phyloP scores from a whole-genome alignment of 352 stramenopile genomes.

The Pythium dissimile region DNA sequence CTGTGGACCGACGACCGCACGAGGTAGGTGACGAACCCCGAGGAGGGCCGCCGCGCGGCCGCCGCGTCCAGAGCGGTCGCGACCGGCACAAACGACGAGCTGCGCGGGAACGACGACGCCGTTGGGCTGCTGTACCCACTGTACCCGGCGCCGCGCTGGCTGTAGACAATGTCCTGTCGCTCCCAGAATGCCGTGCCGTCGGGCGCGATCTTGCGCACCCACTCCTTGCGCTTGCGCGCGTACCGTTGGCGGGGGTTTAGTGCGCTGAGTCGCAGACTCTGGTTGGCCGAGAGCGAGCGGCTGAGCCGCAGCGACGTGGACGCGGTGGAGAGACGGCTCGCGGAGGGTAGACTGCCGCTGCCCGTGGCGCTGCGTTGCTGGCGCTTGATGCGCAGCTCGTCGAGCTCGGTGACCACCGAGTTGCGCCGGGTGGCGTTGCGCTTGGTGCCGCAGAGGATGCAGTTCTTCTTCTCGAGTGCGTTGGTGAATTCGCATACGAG shows the following conservation, averaged over 20 bases:
- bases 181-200: constrained; percentile 77
- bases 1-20: constrained; percentile 63
- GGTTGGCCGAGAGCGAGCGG: constrained; percentile 25
- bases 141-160: constrained; percentile 11
- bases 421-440: constrained; percentile 32
- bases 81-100: constrained; percentile 2
- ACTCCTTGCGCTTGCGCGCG: constrained; percentile 76
- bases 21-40: constrained; percentile 68
- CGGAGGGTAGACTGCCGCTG: not conserved
- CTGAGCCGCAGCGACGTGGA: constrained; percentile 12
- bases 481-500: constrained; percentile 81
- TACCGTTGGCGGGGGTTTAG: constrained; percentile 78
- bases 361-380: constrained; percentile 10
- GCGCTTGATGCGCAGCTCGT: constrained; percentile 25
- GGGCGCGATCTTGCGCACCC: constrained; percentile 56
- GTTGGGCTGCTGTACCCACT: constrained; percentile 4
- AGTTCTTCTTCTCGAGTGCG: constrained; percentile 50
- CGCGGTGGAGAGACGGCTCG: constrained; percentile 3
- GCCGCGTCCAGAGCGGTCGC: not conserved
- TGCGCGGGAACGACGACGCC: not conserved
- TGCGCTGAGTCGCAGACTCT: constrained; percentile 44
- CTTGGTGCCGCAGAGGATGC: constrained; percentile 72
- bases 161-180: constrained; percentile 44
- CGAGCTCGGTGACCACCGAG: constrained; percentile 19
- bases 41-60: constrained; percentile 36